Conservation (phyloP, 805 yeast genomes). For the Candida ulmi region DNA sequence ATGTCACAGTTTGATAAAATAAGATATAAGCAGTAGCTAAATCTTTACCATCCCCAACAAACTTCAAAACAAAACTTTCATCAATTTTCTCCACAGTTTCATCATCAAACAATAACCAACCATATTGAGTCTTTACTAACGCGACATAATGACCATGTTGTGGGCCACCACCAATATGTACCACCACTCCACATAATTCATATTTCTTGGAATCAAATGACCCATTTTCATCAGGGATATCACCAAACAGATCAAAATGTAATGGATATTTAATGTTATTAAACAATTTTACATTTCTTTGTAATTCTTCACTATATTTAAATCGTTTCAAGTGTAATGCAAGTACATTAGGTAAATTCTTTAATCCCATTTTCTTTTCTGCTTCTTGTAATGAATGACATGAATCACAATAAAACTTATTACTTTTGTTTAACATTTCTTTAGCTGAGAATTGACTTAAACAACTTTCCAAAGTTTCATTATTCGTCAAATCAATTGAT, state of each 20-base stretch:
- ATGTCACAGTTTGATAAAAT: slow-evolving; percentile 47
- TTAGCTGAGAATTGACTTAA: slow-evolving; percentile 76
- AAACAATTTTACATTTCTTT: slow-evolving; percentile 78
- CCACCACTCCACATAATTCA: slow-evolving; percentile 80
- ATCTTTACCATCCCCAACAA: slow-evolving; percentile 85
- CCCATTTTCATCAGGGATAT: slow-evolving; percentile 52
- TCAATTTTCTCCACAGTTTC: slow-evolving; percentile 89
- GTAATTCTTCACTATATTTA: slow-evolving; percentile 80
- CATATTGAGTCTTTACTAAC: slow-evolving; percentile 69
- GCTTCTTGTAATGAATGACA: slow-evolving; percentile 94
- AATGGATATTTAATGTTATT: slow-evolving; percentile 80
- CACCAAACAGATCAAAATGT: slow-evolving; percentile 43
- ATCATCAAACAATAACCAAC: slow-evolving; percentile 94
- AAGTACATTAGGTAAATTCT: slow-evolving; percentile 68
- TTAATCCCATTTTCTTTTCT: slow-evolving; percentile 78
- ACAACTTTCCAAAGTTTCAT: slow-evolving; percentile 71
- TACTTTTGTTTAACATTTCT: slow-evolving; percentile 79
- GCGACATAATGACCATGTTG: slow-evolving; percentile 96
- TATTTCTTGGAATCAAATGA: slow-evolving; percentile 50
- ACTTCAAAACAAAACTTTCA: slow-evolving; percentile 74
- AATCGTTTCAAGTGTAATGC: slow-evolving; percentile 87
- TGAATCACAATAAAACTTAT: slow-evolving; percentile 88
- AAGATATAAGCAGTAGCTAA: slow-evolving; percentile 88
- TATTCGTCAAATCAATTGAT: slow-evolving; percentile 74
- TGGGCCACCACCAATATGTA: slow-evolving; percentile 97